Evolutionary conservation across 805 yeast genomes (phyloP), one percentile per base, ranked within the genome.

Genomic region (Barnettozyma wickerhamii): DNA sequence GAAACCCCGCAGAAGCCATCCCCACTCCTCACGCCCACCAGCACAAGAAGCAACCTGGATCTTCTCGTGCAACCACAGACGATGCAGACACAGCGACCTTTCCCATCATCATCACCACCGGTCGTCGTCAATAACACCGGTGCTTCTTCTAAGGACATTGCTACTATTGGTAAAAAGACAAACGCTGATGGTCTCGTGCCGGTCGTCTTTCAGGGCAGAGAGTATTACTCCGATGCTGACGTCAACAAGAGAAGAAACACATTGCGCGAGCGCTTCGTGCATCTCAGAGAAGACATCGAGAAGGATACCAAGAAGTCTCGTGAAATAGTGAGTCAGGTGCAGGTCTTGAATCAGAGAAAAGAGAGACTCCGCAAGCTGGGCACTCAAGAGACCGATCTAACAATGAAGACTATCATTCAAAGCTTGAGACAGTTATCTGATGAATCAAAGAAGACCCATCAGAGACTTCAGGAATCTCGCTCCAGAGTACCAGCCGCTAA

Each of bases 281-380:
- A 10, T 9, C 9, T n/a, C 15, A 36, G 36, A 33, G 17, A 29
- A 19, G 19, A 29, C 10, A 10, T 38, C 9, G n/a, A 31, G 13
- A 19, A 35, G 27, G 29, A 21, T 12, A 24, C 15, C 10, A 13
- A 6, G 3, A 21, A 23, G 19, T 34, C 36, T 9, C 4, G 15
- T 6, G 19, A 12, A 4, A 12, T 40, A 6, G 26, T 19, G n/a
- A 10, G 9, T 3, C 19, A 26, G 17, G 20, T 35, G 12, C 26
- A 19, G 19, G 24, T 13, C 4, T 15, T 40, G 9, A 31, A 20
- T n/a, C 13, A 13, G 4, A 28, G 27, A 19, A 42, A 39, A 21
- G 42, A 42, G 4, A 35, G 21, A 35, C 14, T 42, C 4, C 29
- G 26, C 18, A 42, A 27, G 29, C 21, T 42, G 19, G 49, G 49